Percentiles rank a stretch among this genome's conserved stretches.
Conservation (phyloP, 2,329 filamentous ascomycete species). For the Ascocoryne sarcoides region DNA sequence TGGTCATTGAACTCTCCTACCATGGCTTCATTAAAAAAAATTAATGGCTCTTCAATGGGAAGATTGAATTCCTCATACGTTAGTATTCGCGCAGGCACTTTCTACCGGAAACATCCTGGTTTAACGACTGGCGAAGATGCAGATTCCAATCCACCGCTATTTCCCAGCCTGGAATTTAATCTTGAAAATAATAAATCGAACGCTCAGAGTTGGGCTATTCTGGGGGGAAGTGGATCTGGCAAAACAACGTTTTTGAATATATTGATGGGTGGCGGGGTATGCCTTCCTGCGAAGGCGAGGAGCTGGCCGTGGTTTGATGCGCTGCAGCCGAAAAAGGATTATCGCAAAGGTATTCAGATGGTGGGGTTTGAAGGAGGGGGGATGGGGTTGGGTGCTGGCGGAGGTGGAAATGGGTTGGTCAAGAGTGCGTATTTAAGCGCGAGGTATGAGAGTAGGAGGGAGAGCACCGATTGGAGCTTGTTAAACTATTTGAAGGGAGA, state of each 20-base stretch:
- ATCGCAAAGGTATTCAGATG: too few relatives aligned
- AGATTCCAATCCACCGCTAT: slow-evolving; percentile 58
- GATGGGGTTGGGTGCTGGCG: slow-evolving; percentile 45
- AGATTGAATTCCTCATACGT: too few relatives aligned
- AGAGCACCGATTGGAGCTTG: slow-evolving; percentile 81
- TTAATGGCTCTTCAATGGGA: too few relatives aligned
- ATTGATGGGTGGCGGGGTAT: slow-evolving; percentile 66
- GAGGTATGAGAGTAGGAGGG: slow-evolving; percentile 79
- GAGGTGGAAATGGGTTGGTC: slow-evolving; percentile 33
- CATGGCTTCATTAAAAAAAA: too few relatives aligned
- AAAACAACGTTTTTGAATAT: slow-evolving; percentile 79
- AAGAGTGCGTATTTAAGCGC: slow-evolving; percentile 80
- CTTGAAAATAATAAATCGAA: slow-evolving; percentile 48
- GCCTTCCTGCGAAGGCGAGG: slow-evolving; percentile 64
- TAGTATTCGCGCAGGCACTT: slow-evolving; percentile 75
- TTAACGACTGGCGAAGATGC: slow-evolving; percentile 34
- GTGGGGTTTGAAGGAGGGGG: slow-evolving; percentile 77
- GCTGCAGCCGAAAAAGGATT: slow-evolving; percentile 39
- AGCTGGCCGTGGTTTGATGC: slow-evolving; percentile 71
- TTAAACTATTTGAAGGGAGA: slow-evolving; percentile 73
- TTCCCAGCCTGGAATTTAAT: slow-evolving; percentile 60
- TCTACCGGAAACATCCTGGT: slow-evolving; percentile 68
- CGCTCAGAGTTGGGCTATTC: slow-evolving; percentile 68
- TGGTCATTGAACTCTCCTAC: too few relatives aligned
- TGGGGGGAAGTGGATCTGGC: slow-evolving; percentile 69